Percentiles rank a stretch among this genome's conserved stretches.
phyloP scores from a whole-genome alignment of 192 early-diverging fungal species.

The Coemansia sp. region DNA sequence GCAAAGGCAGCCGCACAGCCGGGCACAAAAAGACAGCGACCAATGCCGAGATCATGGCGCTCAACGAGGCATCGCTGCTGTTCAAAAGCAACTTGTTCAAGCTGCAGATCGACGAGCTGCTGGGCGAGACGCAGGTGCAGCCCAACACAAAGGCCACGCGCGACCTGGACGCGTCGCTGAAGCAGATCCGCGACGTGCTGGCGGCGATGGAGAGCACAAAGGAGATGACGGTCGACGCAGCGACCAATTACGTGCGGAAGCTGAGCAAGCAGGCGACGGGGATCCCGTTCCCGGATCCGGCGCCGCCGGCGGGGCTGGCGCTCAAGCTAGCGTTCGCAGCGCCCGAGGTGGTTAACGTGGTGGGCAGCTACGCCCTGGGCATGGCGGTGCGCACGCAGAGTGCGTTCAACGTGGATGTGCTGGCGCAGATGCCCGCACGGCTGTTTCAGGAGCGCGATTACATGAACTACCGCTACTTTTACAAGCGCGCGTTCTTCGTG shows the following conservation, averaged over 20 bases:
- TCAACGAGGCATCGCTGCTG: conserved; percentile 78
- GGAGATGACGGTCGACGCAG: conserved; percentile 31
- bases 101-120: conserved; percentile 65
- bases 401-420: conserved; percentile 83
- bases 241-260: conserved; percentile 49
- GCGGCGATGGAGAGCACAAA: not conserved
- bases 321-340: conserved; percentile 78
- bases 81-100: conserved; percentile 92
- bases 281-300: conserved; percentile 77
- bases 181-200: conserved; percentile 54
- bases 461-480: conserved; percentile 90
- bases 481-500: conserved; percentile 94
- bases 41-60: conserved; percentile 77
- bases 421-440: conserved; percentile 81
- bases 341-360: conserved; percentile 73
- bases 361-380: conserved; percentile 87
- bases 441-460: conserved; percentile 92
- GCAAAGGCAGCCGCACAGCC: not conserved
- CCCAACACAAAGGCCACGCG: conserved; percentile 23
- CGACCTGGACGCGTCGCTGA: conserved; percentile 44
- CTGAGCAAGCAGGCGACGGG: conserved; percentile 45
- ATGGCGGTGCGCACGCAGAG: conserved; percentile 58
- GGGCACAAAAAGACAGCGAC: conserved; percentile 46
- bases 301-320: conserved; percentile 64
- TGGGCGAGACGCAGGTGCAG: conserved; percentile 16